Evolutionary conservation across 305 asterid genomes (phyloP).

Genomic region (Fraxinus sp.): DNA sequence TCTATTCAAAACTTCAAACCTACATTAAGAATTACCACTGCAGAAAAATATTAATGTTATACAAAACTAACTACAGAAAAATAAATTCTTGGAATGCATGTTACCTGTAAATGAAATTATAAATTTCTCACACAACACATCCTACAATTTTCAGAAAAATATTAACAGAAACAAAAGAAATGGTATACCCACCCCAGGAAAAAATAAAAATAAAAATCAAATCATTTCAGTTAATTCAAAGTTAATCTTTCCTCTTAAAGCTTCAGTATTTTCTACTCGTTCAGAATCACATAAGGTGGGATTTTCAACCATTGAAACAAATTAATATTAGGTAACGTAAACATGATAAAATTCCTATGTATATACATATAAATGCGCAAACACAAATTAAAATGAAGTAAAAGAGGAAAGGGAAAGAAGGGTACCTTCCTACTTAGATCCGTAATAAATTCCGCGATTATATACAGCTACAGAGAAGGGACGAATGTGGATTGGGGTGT

Average conservation of each 20-base stretch:
- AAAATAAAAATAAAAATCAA: no score
- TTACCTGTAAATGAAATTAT: background rate
- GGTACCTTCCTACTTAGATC: background rate
- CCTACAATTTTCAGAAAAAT: background rate
- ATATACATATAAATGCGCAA: background rate
- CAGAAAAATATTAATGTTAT: background rate
- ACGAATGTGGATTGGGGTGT: background rate
- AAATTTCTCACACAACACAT: background rate
- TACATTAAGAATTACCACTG: slow-evolving; percentile 5
- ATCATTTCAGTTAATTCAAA: background rate
- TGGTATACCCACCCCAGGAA: background rate
- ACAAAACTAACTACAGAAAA: background rate
- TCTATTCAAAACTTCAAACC: background rate
- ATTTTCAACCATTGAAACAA: background rate
- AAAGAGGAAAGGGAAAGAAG: background rate
- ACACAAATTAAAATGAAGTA: background rate
- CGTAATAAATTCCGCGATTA: background rate
- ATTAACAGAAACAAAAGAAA: background rate
- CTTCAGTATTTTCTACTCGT: background rate
- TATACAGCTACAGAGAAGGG: background rate
- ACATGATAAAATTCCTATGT: background rate
- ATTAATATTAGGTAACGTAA: background rate
- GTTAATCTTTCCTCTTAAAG: background rate
- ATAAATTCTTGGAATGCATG: background rate
- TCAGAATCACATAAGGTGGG: background rate